phyloP scores from a whole-genome alignment of 495 filamentous ascomycete genomes.

The Arthonia radiata region DNA sequence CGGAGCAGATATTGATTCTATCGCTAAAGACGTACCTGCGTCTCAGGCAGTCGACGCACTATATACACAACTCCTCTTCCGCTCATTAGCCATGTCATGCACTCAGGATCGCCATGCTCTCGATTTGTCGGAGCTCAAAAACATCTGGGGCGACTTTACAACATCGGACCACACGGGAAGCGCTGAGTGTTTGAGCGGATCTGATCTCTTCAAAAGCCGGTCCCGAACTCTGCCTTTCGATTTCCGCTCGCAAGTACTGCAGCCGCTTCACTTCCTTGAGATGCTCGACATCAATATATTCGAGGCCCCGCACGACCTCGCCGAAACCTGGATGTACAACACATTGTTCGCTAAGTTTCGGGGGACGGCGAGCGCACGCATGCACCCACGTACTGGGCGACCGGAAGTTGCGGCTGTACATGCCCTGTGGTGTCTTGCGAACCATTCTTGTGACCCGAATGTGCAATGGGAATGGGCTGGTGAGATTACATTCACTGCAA shows the following conservation, averaged over 20 bases:
- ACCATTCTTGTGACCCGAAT: constrained; percentile 87
- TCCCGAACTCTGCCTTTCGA: constrained; percentile 57
- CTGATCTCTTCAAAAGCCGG: constrained; percentile 13
- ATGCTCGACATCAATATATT: constrained; percentile 84
- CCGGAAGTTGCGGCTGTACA: constrained; percentile 64
- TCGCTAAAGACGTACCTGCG: constrained; percentile 53
- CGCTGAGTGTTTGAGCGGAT: constrained; percentile 1
- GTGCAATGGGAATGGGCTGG: constrained; percentile 86
- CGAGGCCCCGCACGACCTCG: constrained; percentile 23
- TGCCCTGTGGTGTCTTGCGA: constrained; percentile 56
- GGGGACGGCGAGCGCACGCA: constrained; percentile 62
- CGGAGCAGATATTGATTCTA: constrained; percentile 49
- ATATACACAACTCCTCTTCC: constrained; percentile 43
- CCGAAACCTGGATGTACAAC: constrained; percentile 85
- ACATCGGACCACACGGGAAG: constrained; percentile 8
- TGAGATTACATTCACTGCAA: constrained; percentile 41
- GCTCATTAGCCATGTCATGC: constrained; percentile 61
- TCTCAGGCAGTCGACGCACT: constrained; percentile 49
- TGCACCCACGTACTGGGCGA: constrained; percentile 42
- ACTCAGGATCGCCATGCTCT: constrained; percentile 67
- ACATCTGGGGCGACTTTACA: constrained; percentile 77
- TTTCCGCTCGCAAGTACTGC: constrained; percentile 62
- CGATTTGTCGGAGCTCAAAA: constrained; percentile 61
- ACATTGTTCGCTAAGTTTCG: constrained; percentile 85
- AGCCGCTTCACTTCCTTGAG: constrained; percentile 61